phyloP scores from a whole-genome alignment of 208 protist species.

The Acanthamoeba sp. region DNA sequence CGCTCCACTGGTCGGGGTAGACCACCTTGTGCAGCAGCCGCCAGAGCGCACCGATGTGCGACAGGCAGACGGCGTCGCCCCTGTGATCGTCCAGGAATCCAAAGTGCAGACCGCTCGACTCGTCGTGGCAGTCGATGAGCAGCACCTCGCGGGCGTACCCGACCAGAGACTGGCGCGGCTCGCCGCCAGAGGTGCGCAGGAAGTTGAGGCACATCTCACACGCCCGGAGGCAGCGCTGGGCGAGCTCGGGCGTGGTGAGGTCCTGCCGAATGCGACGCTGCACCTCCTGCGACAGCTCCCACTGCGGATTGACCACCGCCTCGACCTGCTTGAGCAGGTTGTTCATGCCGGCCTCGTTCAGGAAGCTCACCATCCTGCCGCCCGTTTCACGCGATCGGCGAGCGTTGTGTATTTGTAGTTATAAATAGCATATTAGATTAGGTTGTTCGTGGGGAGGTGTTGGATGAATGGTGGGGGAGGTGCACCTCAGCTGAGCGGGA shows the following conservation, averaged over 20 bases:
- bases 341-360: slow-evolving; percentile 10
- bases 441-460: too few species aligned
- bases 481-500: neutral
- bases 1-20: slow-evolving; percentile 49
- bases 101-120: slow-evolving; percentile 6
- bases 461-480: too few species aligned
- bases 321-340: slow-evolving; percentile 25
- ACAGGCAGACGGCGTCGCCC: neutral
- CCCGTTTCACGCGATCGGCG: too few species aligned
- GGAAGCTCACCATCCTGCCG: slow-evolving; percentile 44
- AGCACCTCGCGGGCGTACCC: slow-evolving; percentile 37
- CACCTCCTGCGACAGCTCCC: neutral
- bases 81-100: neutral
- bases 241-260: neutral
- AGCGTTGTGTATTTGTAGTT: too few species aligned
- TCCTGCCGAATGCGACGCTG: neutral
- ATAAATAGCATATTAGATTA: too few species aligned
- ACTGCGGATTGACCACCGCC: neutral
- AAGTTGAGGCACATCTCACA: slow-evolving; percentile 33
- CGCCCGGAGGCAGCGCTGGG: slow-evolving; percentile 14
- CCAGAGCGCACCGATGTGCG: slow-evolving; percentile 44
- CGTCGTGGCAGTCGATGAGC: neutral
- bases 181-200: slow-evolving; percentile 18
- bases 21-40: neutral
- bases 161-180: slow-evolving; percentile 6